These are phyloP conservation scores for Colletotrichum lentis DNA, from an alignment of 2,329 filamentous ascomycete genomes.

Conservation along the genomic window DNA sequence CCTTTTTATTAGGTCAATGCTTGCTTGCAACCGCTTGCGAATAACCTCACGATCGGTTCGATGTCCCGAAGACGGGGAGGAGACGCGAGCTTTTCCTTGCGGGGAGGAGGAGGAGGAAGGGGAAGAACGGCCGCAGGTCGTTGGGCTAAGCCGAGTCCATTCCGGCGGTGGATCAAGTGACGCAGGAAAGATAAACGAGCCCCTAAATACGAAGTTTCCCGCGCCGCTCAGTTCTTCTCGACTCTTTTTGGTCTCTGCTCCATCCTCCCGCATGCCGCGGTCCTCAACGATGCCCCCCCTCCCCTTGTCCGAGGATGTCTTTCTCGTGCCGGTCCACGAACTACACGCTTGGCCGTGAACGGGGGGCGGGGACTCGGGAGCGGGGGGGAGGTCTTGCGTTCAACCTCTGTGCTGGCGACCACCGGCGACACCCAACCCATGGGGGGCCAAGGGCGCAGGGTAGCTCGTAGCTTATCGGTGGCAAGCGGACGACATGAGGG, in stretches of 20 bases:
- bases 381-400: neutral
- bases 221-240: neutral
- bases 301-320: neutral
- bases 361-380: too few relatives aligned
- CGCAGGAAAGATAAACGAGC: neutral
- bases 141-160: neutral
- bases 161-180: neutral
- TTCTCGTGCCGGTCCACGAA: neutral
- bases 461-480: neutral
- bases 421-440: neutral
- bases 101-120: neutral
- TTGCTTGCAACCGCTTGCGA: neutral
- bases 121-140: too few relatives aligned
- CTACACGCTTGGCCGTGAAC: conserved; percentile 14
- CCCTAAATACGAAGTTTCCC: neutral
- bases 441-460: neutral
- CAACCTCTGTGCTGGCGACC: neutral
- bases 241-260: neutral
- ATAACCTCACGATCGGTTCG: neutral
- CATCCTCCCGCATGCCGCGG: neutral
- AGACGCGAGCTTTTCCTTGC: neutral
- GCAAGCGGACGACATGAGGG: neutral
- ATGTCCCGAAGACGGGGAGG: too few relatives aligned
- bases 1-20: neutral
- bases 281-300: neutral